These are phyloP conservation scores for Debaryomycetaceae sp. DNA, from an alignment of 1,139 yeast species.

Conservation along the genomic window DNA sequence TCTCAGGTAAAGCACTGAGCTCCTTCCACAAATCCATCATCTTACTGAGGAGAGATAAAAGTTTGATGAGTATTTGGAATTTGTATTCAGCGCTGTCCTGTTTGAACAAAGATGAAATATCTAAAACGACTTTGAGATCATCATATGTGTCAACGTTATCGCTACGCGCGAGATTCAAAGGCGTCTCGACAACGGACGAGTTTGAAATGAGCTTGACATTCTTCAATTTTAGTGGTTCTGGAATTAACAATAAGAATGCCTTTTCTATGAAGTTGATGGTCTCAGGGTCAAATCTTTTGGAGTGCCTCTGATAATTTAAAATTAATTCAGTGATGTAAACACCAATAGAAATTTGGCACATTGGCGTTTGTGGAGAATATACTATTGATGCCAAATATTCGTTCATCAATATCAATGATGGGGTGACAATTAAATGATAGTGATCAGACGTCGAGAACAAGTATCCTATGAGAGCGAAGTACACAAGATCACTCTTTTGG, in stretches of 20 bases:
- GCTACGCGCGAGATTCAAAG: constrained; percentile 17
- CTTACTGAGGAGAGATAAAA: constrained; percentile 26
- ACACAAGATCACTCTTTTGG: constrained; percentile 54
- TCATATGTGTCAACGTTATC: constrained; percentile 9
- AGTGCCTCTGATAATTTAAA: constrained; percentile 68
- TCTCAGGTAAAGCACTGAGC: constrained; percentile 58
- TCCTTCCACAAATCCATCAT: constrained; percentile 57
- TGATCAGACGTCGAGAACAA: constrained; percentile 94
- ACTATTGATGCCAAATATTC: constrained; percentile 49
- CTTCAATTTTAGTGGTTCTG: constrained; percentile 32
- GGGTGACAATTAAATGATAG: constrained; percentile 87
- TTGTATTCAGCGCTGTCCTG: constrained; percentile 18
- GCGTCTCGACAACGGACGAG: constrained; percentile 9
- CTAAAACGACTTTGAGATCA: constrained; percentile 1
- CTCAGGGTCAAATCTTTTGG: constrained; percentile 85
- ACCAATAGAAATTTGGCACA: constrained; percentile 42
- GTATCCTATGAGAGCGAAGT: constrained; percentile 68
- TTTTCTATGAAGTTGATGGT: constrained; percentile 57
- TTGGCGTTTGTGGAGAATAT: constrained; percentile 42
- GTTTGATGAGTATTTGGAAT: constrained; percentile 27
- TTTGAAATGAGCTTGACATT: constrained; percentile 4
- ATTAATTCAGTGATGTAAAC: constrained; percentile 62
- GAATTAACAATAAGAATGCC: constrained; percentile 43
- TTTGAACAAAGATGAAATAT: constrained; percentile 14
- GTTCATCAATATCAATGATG: constrained; percentile 69